Percentiles rank a stretch among this genome's conserved stretches.
These are phyloP conservation scores for Dichotomocladium elegans DNA, from an alignment of 371 early-diverging fungal species.

Conservation along the genomic window DNA sequence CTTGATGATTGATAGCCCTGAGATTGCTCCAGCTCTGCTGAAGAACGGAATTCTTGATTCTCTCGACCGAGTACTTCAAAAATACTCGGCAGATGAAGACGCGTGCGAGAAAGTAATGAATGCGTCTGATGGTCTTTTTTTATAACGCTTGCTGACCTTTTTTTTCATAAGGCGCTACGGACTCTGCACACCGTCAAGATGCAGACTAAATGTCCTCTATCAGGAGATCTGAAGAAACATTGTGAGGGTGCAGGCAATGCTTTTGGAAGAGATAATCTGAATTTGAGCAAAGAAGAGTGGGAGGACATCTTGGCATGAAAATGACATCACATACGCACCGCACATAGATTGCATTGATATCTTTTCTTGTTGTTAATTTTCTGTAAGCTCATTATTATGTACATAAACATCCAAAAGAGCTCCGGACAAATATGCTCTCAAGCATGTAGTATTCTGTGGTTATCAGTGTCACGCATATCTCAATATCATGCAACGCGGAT, in stretches of 20 bases:
- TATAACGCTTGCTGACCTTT: not conserved
- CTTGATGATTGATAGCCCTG: constrained; percentile 50
- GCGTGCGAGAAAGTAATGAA: constrained; percentile 59
- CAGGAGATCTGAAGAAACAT: constrained; percentile 25
- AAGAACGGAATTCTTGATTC: constrained; percentile 37
- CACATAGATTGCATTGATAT: not conserved
- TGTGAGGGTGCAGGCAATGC: constrained; percentile 33
- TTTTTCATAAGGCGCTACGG: constrained; percentile 25
- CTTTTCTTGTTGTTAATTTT: not conserved
- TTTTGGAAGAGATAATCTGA: constrained; percentile 37
- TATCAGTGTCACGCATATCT: too few relatives aligned
- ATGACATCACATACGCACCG: not conserved
- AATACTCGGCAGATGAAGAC: constrained; percentile 59
- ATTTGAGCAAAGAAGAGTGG: constrained; percentile 46
- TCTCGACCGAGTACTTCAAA: constrained; percentile 30
- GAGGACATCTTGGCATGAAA: constrained; percentile 14
- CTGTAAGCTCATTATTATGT: not conserved
- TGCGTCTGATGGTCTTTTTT: not conserved
- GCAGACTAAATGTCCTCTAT: constrained; percentile 17
- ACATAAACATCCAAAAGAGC: not conserved
- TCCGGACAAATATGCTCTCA: not conserved
- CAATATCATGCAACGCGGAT: too few relatives aligned
- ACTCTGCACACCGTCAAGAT: constrained; percentile 31
- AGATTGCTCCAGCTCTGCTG: constrained; percentile 19
- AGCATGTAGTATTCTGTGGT: too few relatives aligned